phyloP scores from a whole-genome alignment of 306 rosid species.

The Luffa acutangula region DNA sequence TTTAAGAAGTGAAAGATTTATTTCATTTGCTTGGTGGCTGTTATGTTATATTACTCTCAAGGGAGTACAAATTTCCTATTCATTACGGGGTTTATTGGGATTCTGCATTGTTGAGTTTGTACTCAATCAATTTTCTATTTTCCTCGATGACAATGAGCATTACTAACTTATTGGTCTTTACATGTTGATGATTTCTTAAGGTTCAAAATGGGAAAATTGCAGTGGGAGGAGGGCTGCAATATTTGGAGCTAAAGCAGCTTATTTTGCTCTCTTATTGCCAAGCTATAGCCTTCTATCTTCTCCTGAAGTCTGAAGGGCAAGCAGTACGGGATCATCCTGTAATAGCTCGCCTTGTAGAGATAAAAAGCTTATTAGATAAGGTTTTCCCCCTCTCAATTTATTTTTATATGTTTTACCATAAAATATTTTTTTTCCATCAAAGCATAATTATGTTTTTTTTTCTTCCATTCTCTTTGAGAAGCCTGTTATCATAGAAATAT shows the following conservation, averaged over 20 bases:
- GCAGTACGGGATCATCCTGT: conserved; percentile 73
- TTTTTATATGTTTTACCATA: neutral
- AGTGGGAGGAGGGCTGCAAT: conserved; percentile 51
- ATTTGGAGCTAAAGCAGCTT: conserved; percentile 66
- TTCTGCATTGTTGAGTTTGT: neutral
- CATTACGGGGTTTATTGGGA: neutral
- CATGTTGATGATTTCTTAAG: conserved; percentile 31
- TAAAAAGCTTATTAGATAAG: conserved; percentile 65
- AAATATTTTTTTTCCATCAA: neutral
- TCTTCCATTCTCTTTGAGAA: neutral
- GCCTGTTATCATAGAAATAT: neutral
- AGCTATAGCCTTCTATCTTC: conserved; percentile 78
- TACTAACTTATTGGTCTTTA: conserved; percentile 13
- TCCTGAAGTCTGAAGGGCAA: conserved; percentile 89
- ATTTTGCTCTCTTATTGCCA: conserved; percentile 69
- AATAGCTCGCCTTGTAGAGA: conserved; percentile 64
- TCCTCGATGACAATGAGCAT: neutral
- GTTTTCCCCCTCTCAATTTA: conserved; percentile 21
- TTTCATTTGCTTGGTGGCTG: neutral
- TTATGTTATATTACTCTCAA: neutral
- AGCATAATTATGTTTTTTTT: neutral
- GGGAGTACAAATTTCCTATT: neutral
- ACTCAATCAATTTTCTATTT: neutral
- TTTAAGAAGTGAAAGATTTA: neutral
- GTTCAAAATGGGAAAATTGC: conserved; percentile 36